Evolutionary conservation across 2,329 filamentous ascomycete species (phyloP).

Genomic region (Colletotrichum sp.): DNA sequence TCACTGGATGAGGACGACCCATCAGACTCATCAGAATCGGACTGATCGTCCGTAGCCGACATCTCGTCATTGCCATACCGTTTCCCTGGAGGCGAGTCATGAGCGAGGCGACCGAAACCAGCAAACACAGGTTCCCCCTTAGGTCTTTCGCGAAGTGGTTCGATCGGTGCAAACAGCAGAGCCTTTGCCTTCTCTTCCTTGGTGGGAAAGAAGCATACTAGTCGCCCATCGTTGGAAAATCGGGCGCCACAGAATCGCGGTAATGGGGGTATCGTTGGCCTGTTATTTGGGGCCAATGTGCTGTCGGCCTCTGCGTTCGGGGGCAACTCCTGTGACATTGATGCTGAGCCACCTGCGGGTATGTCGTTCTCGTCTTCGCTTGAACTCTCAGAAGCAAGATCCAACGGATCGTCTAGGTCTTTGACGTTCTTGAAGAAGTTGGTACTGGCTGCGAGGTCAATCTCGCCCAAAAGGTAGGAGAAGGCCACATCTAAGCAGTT

Average conservation of each 20-base stretch:
- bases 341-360: slow-evolving; percentile 56
- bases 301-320: slow-evolving; percentile 59
- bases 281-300: slow-evolving; percentile 56
- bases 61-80: slow-evolving; percentile 53
- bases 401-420: slow-evolving; percentile 64
- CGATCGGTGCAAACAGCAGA: slow-evolving; percentile 51
- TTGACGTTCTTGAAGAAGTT: slow-evolving; percentile 69
- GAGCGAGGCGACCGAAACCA: slow-evolving; percentile 60
- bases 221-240: slow-evolving; percentile 66
- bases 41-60: slow-evolving; percentile 57
- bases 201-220: slow-evolving; percentile 73
- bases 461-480: slow-evolving; percentile 67
- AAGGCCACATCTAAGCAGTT: slow-evolving; percentile 69
- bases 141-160: slow-evolving; percentile 51
- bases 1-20: slow-evolving; percentile 58
- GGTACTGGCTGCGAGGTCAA: slow-evolving; percentile 65
- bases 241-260: slow-evolving; percentile 65
- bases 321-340: slow-evolving; percentile 67
- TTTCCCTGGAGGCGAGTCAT: slow-evolving; percentile 54
- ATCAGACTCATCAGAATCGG: slow-evolving; percentile 55
- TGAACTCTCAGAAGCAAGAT: slow-evolving; percentile 77
- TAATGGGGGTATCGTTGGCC: slow-evolving; percentile 59
- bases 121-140: slow-evolving; percentile 63
- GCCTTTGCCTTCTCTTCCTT: slow-evolving; percentile 66
- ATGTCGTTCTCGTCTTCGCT: slow-evolving; percentile 76